These are phyloP conservation scores for Aspergillus puulaauensis DNA, from an alignment of 2,329 filamentous ascomycete genomes.

Conservation along the genomic window DNA sequence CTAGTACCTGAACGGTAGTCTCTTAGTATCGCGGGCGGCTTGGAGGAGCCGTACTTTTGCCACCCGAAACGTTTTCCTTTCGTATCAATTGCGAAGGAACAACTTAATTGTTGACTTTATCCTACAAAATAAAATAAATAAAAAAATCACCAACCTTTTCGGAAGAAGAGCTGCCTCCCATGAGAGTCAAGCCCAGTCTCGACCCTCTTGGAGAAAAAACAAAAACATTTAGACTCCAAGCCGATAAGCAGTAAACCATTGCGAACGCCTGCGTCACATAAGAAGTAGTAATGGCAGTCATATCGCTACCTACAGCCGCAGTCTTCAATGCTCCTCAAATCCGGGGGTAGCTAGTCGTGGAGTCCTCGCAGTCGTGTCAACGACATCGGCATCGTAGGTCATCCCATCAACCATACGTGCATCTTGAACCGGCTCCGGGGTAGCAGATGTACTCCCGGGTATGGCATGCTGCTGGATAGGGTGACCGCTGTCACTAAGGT, in stretches of 20 bases:
- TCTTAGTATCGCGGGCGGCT: not conserved
- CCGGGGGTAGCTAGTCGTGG: slow-evolving; percentile 51
- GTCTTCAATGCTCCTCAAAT: not conserved
- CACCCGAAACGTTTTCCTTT: no score
- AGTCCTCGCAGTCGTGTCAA: slow-evolving; percentile 64
- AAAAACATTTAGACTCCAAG: not conserved
- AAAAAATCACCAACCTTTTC: not conserved
- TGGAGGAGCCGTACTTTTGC: no score
- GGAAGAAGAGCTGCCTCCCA: not conserved
- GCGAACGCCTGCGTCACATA: slow-evolving; percentile 1
- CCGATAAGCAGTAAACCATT: not conserved
- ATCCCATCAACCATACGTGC: slow-evolving; percentile 68
- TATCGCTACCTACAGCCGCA: not conserved
- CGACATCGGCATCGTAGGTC: slow-evolving; percentile 60
- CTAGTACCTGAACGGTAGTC: not conserved
- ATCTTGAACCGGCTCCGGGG: slow-evolving; percentile 49
- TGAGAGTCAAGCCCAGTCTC: not conserved
- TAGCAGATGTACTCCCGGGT: slow-evolving; percentile 33
- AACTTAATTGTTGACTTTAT: not conserved
- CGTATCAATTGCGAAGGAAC: not conserved
- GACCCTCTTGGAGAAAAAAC: not conserved
- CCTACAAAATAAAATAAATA: not conserved
- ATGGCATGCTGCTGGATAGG: slow-evolving; percentile 37
- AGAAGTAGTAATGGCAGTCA: not conserved
- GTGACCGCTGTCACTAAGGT: slow-evolving; percentile 28